Base-by-base conservation (phyloP, 2,329 filamentous ascomycete genomes). In the Curvularia lunata region DNA sequence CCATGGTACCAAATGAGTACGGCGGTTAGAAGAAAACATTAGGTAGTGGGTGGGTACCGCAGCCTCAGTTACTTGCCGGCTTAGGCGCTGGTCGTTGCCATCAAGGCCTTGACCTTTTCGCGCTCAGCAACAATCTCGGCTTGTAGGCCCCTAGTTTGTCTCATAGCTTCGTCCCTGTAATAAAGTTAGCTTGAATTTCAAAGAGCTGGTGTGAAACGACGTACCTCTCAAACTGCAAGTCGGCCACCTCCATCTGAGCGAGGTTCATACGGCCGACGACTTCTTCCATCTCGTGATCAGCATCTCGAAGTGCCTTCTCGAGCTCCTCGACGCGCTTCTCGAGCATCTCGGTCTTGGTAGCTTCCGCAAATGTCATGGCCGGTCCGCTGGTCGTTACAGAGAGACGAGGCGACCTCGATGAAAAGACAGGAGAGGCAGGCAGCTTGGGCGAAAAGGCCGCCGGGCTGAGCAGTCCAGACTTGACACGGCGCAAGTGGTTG, bases 261-360 rank as follows among this genome's bases (percentile, higher is more conserved):
- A 83, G 82, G 77, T 91, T 94, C 88, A 96, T 94, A 62, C 89
- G 84, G 59, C 88, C 83, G 7, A 96, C 90, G 7, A 95, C 91
- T 75, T 91, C 88, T 72, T 91, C 87, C 90, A 95, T 94, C 78
- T 94, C 91, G 48, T 81, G 80, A 69, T 95, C 91, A 16, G 91
- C 90, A 63, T 91, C 86, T 5, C 84, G 79, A 12, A 96, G 82
- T 16, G 93, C 89, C 68, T 86, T 88, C 80, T 99, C 95, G 2
- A 99, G 86, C 78, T 97, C 92, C 55, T 86, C 81, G 7, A 98
- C 91, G 59, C 90, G 88, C 59, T 86, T 85, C 74, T 92, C 90
- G 32, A 99, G 86, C 57, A 85, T 82, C 59, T 90, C 86, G 51
- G 94, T 88, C 79, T 91, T 87, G 12, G 88, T 82, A 49, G 89